Evolutionary conservation across 345 rosid genomes (phyloP).

Genomic region (Acer yangbiense): DNA sequence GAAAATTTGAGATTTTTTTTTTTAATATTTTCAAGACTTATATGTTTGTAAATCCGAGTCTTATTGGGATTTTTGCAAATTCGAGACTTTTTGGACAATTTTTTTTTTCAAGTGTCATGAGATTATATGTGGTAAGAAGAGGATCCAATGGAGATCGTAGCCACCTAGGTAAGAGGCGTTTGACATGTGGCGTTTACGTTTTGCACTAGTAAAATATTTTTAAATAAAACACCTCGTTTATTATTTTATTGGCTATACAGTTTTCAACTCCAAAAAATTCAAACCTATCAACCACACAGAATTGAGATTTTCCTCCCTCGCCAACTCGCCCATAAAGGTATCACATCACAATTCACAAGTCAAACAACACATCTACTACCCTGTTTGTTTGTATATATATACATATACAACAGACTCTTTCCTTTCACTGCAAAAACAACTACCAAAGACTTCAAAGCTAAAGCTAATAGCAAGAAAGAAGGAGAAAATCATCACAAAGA

Average conservation of each 20-base stretch:
- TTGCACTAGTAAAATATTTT: background rate
- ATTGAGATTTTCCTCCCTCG: background rate
- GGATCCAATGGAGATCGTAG: too few relatives aligned
- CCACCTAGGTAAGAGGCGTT: too few relatives aligned
- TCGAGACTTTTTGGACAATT: too few relatives aligned
- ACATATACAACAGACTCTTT: background rate
- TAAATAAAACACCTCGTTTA: background rate
- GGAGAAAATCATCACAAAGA: background rate
- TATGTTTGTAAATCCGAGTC: too few relatives aligned
- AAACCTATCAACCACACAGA: slow-evolving; percentile 2
- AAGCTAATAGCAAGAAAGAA: background rate
- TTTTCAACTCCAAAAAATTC: slow-evolving; percentile 11
- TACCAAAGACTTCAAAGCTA: background rate
- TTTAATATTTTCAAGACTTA: too few relatives aligned
- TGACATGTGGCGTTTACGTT: too few relatives aligned
- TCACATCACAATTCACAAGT: background rate
- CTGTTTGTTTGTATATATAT: background rate
- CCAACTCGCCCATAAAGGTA: background rate
- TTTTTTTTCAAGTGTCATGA: too few relatives aligned
- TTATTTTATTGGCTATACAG: background rate
- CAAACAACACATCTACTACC: background rate
- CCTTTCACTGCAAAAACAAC: background rate
- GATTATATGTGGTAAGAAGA: too few relatives aligned
- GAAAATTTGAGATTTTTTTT: too few relatives aligned
- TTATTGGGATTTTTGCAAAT: too few relatives aligned